Base-by-base conservation (phyloP, 768 basidiomycete species). In the Xerocomellus intermedius region DNA sequence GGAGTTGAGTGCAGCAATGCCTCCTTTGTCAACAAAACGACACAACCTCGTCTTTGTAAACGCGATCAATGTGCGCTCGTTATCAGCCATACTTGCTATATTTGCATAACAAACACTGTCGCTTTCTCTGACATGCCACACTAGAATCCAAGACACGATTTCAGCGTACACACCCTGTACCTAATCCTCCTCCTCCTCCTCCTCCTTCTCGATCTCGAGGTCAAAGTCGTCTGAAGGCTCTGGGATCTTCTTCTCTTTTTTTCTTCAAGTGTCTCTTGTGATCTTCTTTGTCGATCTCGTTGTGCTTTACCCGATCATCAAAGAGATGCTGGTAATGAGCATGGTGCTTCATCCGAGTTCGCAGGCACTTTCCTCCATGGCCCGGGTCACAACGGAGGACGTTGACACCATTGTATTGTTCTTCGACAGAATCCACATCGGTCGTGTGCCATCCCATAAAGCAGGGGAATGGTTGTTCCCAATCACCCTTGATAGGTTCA, bases 371-470 rank as follows among this genome's bases (percentile, higher is more conserved):
- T 10, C 37, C 28, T 36, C n/a, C 42, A 12, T 21, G 19, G 19
- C 22, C 44, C 10, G 8, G 14, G 42, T 53, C 24, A 24, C 55
- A 56, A 9, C 51, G 51, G 14, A 56, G 37, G 4, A 54, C 5
- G 24, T 46, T 56, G 24, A 56, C 2, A 6, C 43, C 43, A 35
- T 53, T 53, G 17, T 56, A 56, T 12, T 39, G 36, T 32, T 19
- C 30, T 28, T 44, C 36, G 43, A 53, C 42, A 1, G n/a, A 37
- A 8, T 3, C 22, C 30, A 21, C 43, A 2, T 41, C 17, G 7
- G 43, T 44, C 50, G 50, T 44, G 37, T 55, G 54, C 54, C 50
- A 45, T 5, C 50, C 43, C 10, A 41, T 10, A 6, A 43, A 52
- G 43, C 54, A 55, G 3, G 50, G 37, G n/a, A 3, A 45, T 8